Evolutionary conservation across 768 basidiomycete genomes (phyloP), one percentile per base, ranked within the genome.

Genomic region (Chalciporus piperatus): DNA sequence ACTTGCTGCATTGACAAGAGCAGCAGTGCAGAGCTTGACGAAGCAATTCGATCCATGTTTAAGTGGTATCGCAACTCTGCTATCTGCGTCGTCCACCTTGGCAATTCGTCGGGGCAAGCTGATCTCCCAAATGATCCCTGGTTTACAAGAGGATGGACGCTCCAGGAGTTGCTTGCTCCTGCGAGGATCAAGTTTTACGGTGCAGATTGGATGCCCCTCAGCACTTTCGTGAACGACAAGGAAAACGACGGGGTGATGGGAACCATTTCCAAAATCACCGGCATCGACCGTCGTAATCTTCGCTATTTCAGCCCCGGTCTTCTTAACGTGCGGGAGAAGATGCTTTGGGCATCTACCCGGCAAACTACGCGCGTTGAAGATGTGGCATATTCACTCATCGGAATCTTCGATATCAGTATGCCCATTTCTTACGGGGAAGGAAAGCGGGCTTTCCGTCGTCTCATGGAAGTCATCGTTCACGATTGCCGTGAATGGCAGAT

Each of bases 41-140:
- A 67, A 45, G 59, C 66, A 25, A 63, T 67, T n/a, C 62, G 61
- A 12, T 55, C 66, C 33, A 65, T 66, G 65, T 59, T 59, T 48
- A 54, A 46, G 25, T 59, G 58, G 58, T 59, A 66, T 16, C 55
- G 64, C 35, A 54, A 58, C 25, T 51, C 65, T 8, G 30, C 60
- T 3, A 45, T 67, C 25, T 67, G 66, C 45, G 25, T 64, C 27
- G 57, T 59, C 10, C 56, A 44, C 22, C 57, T 67, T 8, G 55
- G 54, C 40, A 32, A 28, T 20, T 51, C 51, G 14, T 38, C 43
- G 9, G 27, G 22, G n/a, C 22, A 32, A 9, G 20, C 39, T 28
- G 23, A 54, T 42, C 41, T 65, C 45, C 40, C 16, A 12, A 9
- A 28, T 9, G 64, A 65, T 41, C 57, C 52, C 5, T 68, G 64